phyloP scores from a whole-genome alignment of 148 eudicot genomes.

The Fallopia convolvulus region DNA sequence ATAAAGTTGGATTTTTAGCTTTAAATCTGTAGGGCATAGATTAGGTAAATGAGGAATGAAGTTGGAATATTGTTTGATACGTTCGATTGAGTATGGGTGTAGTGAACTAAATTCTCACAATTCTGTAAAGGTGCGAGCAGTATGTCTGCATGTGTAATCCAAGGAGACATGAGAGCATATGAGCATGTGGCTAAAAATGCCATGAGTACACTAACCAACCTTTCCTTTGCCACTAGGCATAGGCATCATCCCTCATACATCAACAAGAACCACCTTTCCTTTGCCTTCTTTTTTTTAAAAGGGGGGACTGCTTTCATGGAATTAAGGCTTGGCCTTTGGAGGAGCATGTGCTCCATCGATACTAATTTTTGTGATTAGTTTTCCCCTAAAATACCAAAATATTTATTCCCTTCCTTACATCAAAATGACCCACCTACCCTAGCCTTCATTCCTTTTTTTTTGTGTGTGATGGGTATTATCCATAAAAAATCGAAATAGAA shows the following conservation, averaged over 20 bases:
- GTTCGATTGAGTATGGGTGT: background rate
- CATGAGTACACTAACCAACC: slow-evolving; percentile 1
- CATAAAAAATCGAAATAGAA: too few species aligned
- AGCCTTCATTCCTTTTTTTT: too few species aligned
- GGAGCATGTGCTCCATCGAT: background rate
- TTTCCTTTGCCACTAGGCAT: background rate
- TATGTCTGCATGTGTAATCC: background rate
- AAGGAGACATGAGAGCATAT: slow-evolving; percentile 7
- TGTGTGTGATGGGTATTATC: too few species aligned
- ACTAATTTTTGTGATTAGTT: background rate
- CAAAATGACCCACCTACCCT: background rate
- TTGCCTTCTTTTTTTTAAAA: background rate
- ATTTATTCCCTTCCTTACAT: background rate
- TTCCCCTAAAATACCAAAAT: too few species aligned
- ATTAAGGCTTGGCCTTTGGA: background rate
- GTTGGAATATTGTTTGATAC: background rate
- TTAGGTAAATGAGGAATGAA: background rate
- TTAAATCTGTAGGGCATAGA: background rate
- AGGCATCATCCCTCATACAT: background rate
- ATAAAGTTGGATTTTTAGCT: too few species aligned
- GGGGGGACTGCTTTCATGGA: background rate
- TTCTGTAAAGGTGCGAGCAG: background rate
- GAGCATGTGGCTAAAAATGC: slow-evolving; percentile 7
- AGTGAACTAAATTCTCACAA: background rate
- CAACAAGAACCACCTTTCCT: background rate